phyloP scores from a whole-genome alignment of 192 early-diverging fungal species.

The Spizellomyces sp. region DNA sequence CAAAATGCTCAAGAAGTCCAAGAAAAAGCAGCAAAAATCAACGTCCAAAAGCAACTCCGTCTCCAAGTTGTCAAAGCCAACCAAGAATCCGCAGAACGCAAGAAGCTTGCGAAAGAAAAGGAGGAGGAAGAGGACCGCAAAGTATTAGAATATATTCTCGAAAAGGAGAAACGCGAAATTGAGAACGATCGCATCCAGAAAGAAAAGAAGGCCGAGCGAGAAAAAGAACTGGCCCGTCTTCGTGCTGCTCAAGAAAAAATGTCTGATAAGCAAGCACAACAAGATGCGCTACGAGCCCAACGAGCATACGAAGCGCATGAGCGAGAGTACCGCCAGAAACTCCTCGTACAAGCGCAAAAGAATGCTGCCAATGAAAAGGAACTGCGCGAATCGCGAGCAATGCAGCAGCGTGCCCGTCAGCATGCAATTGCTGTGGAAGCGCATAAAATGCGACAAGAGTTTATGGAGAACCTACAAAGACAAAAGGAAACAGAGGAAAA shows the following conservation, averaged over 20 bases:
- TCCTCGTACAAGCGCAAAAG: conserved; percentile 40
- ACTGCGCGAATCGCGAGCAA: conserved; percentile 44
- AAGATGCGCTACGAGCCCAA: conserved; percentile 56
- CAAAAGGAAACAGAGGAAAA: conserved; percentile 55
- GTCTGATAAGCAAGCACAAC: conserved; percentile 62
- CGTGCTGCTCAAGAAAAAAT: conserved; percentile 63
- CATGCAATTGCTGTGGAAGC: conserved; percentile 62
- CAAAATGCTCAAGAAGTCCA: conserved; percentile 47
- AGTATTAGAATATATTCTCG: conserved; percentile 58
- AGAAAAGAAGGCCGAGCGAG: conserved; percentile 56
- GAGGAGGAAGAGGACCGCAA: conserved; percentile 62
- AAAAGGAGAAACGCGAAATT: conserved; percentile 58
- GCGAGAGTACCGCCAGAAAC: conserved; percentile 61
- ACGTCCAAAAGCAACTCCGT: conserved; percentile 36
- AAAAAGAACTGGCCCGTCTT: conserved; percentile 54
- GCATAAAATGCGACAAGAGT: conserved; percentile 57
- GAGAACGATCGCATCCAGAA: conserved; percentile 51
- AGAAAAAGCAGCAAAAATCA: conserved; percentile 51
- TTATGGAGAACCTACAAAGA: conserved; percentile 48
- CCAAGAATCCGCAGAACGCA: conserved; percentile 50
- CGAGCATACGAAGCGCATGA: conserved; percentile 62
- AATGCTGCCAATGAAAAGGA: conserved; percentile 41
- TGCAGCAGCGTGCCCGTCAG: conserved; percentile 57
- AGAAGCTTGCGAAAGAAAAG: conserved; percentile 39
- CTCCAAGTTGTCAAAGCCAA: conserved; percentile 56